phyloP scores from a whole-genome alignment of 2,329 filamentous ascomycete species.

The Xylariaceae sp. region DNA sequence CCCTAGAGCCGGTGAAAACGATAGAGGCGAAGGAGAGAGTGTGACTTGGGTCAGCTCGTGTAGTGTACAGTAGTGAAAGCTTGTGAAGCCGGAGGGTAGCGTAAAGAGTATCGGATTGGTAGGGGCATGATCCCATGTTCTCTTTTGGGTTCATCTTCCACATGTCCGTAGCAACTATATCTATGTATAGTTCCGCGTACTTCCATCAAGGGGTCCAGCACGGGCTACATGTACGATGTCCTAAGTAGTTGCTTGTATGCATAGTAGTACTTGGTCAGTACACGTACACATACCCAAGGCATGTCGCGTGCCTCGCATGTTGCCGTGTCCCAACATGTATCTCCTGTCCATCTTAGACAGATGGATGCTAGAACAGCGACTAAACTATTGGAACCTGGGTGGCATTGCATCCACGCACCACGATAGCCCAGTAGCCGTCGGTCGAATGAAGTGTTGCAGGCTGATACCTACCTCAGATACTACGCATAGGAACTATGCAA shows the following conservation, averaged over 20 bases:
- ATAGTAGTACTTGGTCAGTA: too few relatives aligned
- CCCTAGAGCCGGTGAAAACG: neutral
- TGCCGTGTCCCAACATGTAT: neutral
- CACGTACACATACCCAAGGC: too few relatives aligned
- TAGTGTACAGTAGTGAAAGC: neutral
- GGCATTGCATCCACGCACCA: neutral
- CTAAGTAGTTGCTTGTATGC: too few relatives aligned
- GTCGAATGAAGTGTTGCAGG: neutral
- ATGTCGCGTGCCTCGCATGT: too few relatives aligned
- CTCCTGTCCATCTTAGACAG: neutral
- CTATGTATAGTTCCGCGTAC: neutral
- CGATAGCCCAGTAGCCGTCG: neutral
- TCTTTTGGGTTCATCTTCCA: too few relatives aligned
- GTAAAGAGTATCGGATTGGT: neutral
- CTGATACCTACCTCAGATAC: too few relatives aligned
- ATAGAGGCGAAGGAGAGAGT: neutral
- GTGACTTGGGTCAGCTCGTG: neutral
- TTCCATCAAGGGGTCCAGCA: neutral
- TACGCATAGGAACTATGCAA: neutral
- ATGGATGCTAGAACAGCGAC: neutral
- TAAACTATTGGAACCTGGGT: neutral
- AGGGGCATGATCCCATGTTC: neutral
- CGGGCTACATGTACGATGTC: too few relatives aligned
- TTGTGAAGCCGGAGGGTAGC: neutral
- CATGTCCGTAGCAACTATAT: neutral